Evolutionary conservation across 805 yeast genomes (phyloP).

Genomic region (Allodekkera sacchari): DNA sequence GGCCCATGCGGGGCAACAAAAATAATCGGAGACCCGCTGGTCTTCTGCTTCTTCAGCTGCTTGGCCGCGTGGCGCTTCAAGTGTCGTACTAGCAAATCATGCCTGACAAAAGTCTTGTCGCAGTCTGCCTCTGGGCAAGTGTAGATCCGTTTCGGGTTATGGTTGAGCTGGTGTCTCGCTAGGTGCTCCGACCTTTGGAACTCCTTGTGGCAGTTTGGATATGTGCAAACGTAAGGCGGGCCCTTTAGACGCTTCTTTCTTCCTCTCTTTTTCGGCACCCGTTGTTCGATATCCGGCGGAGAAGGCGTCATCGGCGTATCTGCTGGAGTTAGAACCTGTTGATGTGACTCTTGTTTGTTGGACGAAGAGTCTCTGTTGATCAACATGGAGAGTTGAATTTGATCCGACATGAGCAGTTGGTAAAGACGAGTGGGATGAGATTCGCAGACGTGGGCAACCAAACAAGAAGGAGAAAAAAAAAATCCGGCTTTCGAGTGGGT

Average conservation of each 20-base stretch:
- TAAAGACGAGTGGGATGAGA: too few species aligned
- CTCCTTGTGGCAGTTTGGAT: slow-evolving; percentile 42
- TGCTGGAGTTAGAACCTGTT: not conserved
- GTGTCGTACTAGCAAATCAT: slow-evolving; percentile 44
- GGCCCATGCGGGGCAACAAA: not conserved
- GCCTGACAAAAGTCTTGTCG: slow-evolving; percentile 53
- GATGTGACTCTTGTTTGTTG: not conserved
- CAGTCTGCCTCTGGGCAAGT: slow-evolving; percentile 41
- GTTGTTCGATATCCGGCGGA: slow-evolving; percentile 1
- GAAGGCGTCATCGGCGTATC: too few species aligned
- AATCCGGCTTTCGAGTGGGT: not conserved
- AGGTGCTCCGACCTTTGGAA: slow-evolving; percentile 59
- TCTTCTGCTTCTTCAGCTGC: slow-evolving; percentile 4
- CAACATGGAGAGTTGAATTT: slow-evolving; percentile 8
- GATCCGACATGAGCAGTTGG: slow-evolving; percentile 6
- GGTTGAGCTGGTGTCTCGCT: slow-evolving; percentile 57
- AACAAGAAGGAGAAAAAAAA: too few species aligned
- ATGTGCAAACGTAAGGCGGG: slow-evolving; percentile 31
- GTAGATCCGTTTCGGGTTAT: slow-evolving; percentile 46
- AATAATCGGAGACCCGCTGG: not conserved
- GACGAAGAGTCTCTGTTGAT: slow-evolving; percentile 5
- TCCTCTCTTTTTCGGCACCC: slow-evolving; percentile 7
- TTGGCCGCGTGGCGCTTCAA: slow-evolving; percentile 31
- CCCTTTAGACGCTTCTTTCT: slow-evolving; percentile 14
- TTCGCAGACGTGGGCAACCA: too few species aligned